A percentile compares a stretch with the other conserved stretches of the same genome.
Conservation (phyloP, 192 early-diverging fungal genomes). For the Geosiphon pyriformis region DNA sequence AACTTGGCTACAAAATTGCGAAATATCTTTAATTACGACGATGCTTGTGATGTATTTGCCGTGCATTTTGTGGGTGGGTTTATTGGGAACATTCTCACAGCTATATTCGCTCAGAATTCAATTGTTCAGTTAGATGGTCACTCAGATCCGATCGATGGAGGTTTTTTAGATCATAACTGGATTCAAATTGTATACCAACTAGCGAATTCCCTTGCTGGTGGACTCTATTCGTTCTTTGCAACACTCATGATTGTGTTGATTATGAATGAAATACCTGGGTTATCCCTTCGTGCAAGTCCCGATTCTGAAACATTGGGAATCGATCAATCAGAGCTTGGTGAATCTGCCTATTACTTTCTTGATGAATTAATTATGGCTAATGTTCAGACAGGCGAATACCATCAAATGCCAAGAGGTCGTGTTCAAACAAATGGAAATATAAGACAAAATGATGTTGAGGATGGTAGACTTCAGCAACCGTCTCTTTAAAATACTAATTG, state of each 20-base stretch:
- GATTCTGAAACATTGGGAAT: conserved; percentile 63
- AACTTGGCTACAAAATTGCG: conserved; percentile 79
- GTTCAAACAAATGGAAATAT: too few relatives aligned
- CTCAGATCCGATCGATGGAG: conserved; percentile 45
- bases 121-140: conserved; percentile 66
- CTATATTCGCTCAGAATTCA: conserved; percentile 77
- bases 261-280: conserved; percentile 75
- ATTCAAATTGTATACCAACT: conserved; percentile 79
- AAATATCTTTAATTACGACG: conserved; percentile 80
- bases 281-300: conserved; percentile 70
- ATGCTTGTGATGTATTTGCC: conserved; percentile 88
- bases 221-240: conserved; percentile 67
- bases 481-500: too few relatives aligned
- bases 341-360: conserved; percentile 47
- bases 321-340: conserved; percentile 81
- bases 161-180: conserved; percentile 42
- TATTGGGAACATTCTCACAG: conserved; percentile 80
- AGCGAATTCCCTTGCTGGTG: conserved; percentile 64
- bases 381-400: conserved; percentile 22
- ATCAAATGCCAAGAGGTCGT: too few relatives aligned
- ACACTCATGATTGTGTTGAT: conserved; percentile 67
- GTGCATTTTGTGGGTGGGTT: conserved; percentile 83
- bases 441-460: too few relatives aligned
- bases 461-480: too few relatives aligned
- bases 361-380: conserved; percentile 37